phyloP scores from a whole-genome alignment of 352 stramenopile species.

The Globisporangium rhizosaccharum region DNA sequence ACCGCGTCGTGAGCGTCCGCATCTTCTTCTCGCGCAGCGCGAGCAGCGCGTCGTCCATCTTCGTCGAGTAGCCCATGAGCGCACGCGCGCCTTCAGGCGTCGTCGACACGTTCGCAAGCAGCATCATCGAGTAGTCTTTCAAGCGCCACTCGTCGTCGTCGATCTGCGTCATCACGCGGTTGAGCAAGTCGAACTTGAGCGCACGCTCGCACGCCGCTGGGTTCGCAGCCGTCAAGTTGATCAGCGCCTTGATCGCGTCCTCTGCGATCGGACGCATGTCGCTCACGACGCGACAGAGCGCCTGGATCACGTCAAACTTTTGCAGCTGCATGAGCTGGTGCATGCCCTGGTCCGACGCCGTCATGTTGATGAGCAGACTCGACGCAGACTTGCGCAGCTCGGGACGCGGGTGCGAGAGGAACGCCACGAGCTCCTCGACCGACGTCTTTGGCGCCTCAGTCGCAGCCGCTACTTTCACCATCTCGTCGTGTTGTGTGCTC shows the following conservation, averaged over 20 bases:
- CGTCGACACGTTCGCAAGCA: conserved; percentile 79
- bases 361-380: conserved; percentile 77
- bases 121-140: conserved; percentile 86
- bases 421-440: conserved; percentile 78
- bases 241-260: conserved; percentile 83
- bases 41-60: conserved; percentile 36
- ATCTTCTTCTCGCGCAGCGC: conserved; percentile 78
- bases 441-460: conserved; percentile 58
- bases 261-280: conserved; percentile 81
- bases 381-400: conserved; percentile 84
- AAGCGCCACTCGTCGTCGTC: conserved; percentile 78
- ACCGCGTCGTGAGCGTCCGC: conserved; percentile 61
- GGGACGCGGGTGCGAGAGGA: conserved; percentile 74
- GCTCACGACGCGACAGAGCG: conserved; percentile 73
- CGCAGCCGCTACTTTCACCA: conserved; percentile 31
- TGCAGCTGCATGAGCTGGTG: conserved; percentile 70
- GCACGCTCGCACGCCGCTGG: conserved; percentile 56
- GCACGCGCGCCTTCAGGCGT: conserved; percentile 57
- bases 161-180: conserved; percentile 82
- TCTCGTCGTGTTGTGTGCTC: conserved; percentile 4
- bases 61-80: conserved; percentile 56
- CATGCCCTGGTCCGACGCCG: conserved; percentile 72
- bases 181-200: conserved; percentile 77
- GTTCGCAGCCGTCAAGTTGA: conserved; percentile 81
- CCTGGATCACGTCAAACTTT: conserved; percentile 70